Percentiles rank a stretch among this genome's conserved stretches.
Evolutionary conservation across 768 basidiomycete genomes (phyloP).

Genomic region (Trametes meyenii): DNA sequence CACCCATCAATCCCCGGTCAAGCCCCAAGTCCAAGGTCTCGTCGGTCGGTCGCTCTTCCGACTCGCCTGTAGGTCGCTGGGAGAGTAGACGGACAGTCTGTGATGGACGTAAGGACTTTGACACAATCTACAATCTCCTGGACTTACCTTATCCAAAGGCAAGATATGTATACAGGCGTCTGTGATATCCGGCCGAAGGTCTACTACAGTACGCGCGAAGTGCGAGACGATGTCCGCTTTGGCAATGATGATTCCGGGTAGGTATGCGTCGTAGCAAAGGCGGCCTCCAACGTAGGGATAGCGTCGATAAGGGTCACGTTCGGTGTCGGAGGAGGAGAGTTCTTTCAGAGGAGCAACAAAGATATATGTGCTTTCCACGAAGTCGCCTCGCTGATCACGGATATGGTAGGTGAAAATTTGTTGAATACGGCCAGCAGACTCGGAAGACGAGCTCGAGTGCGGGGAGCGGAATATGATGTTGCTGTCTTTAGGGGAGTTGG

Average conservation of each 20-base stretch:
- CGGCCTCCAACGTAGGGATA: neutral
- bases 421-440: neutral
- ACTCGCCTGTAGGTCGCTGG: neutral
- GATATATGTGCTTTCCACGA: neutral
- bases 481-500: neutral
- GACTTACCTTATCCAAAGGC: slow-evolving; percentile 2
- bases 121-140: neutral
- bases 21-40: too few relatives aligned
- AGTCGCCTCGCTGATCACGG: neutral
- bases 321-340: neutral
- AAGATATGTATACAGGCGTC: slow-evolving; percentile 1
- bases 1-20: too few relatives aligned
- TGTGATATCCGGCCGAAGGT: neutral
- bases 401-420: neutral
- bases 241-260: neutral
- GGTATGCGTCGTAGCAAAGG: neutral
- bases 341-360: neutral
- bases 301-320: neutral
- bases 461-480: neutral
- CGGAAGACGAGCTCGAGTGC: neutral
- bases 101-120: neutral
- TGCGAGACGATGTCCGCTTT: neutral
- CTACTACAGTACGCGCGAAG: neutral
- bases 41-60: too few relatives aligned
- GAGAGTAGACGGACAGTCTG: neutral